Conservation (phyloP, 257 asterid species). For the Nicotiana obtusifolia region DNA sequence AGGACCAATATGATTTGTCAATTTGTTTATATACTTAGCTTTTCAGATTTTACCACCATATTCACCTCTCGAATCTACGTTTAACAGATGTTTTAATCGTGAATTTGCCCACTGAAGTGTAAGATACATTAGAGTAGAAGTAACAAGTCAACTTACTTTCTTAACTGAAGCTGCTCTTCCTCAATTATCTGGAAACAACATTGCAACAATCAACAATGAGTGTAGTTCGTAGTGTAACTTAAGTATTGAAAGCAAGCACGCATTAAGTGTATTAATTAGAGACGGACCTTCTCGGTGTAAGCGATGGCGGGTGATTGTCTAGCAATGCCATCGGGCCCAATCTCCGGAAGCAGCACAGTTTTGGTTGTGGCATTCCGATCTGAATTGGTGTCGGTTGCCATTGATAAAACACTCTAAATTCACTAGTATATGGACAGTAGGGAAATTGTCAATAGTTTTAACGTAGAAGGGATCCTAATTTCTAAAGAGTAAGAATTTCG, state of each 20-base stretch:
- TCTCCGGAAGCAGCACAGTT: slow-evolving; percentile 48
- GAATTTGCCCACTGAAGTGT: background rate
- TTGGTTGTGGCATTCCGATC: slow-evolving; percentile 35
- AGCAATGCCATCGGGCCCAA: slow-evolving; percentile 89
- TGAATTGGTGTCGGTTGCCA: slow-evolving; percentile 36
- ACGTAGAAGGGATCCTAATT: background rate
- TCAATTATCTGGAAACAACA: slow-evolving; percentile 53
- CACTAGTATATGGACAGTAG: background rate
- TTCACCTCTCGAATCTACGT: background rate
- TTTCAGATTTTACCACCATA: background rate
- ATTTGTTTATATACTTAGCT: background rate
- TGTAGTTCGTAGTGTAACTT: background rate
- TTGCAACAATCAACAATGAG: slow-evolving; percentile 5
- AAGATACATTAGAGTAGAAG: background rate
- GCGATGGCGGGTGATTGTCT: slow-evolving; percentile 78
- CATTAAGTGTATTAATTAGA: background rate
- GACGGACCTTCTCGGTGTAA: slow-evolving; percentile 68
- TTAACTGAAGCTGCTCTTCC: slow-evolving; percentile 82
- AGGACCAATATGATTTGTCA: background rate
- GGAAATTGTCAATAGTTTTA: background rate
- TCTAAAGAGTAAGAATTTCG: background rate
- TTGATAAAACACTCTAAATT: slow-evolving; percentile 7
- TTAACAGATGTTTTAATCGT: background rate
- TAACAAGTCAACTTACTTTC: slow-evolving; percentile 54
- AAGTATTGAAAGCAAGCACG: background rate